These are phyloP conservation scores for Cyphellophora europaea DNA, from an alignment of 2,329 filamentous ascomycete genomes.

Conservation along the genomic window DNA sequence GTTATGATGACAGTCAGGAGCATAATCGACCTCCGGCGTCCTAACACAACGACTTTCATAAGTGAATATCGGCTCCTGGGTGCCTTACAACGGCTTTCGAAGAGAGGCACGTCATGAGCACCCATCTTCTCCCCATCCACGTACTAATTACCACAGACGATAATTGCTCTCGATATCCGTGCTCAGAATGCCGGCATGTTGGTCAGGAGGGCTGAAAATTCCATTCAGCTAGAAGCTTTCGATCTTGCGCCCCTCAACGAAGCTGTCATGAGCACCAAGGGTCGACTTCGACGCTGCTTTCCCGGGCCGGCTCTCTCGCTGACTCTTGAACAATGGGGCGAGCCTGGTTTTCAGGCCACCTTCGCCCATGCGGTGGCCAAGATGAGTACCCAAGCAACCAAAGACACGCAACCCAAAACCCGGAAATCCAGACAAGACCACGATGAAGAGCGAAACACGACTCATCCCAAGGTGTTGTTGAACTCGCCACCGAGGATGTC, in stretches of 20 bases:
- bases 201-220: slow-evolving; percentile 20
- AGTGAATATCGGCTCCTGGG: neutral
- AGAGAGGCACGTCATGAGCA: neutral
- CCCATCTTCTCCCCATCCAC: neutral
- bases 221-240: slow-evolving; percentile 32
- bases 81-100: neutral
- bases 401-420: slow-evolving; percentile 25
- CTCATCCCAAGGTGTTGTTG: slow-evolving; percentile 41
- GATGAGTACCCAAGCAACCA: slow-evolving; percentile 26
- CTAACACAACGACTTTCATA: neutral
- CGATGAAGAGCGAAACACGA: slow-evolving; percentile 40
- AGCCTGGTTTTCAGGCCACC: slow-evolving; percentile 18
- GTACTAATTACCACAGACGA: neutral
- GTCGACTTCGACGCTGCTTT: slow-evolving; percentile 35
- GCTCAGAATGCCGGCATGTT: slow-evolving; percentile 40
- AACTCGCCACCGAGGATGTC: too few species aligned
- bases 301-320: slow-evolving; percentile 31
- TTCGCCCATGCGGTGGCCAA: slow-evolving; percentile 25
- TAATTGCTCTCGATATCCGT: slow-evolving; percentile 23
- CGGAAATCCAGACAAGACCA: slow-evolving; percentile 29
- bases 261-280: slow-evolving; percentile 26
- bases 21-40: neutral
- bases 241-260: slow-evolving; percentile 35
- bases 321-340: slow-evolving; percentile 11
- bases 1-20: neutral